phyloP scores from a whole-genome alignment of 1,284 basidiomycete genomes.

The Leccinum laetum region DNA sequence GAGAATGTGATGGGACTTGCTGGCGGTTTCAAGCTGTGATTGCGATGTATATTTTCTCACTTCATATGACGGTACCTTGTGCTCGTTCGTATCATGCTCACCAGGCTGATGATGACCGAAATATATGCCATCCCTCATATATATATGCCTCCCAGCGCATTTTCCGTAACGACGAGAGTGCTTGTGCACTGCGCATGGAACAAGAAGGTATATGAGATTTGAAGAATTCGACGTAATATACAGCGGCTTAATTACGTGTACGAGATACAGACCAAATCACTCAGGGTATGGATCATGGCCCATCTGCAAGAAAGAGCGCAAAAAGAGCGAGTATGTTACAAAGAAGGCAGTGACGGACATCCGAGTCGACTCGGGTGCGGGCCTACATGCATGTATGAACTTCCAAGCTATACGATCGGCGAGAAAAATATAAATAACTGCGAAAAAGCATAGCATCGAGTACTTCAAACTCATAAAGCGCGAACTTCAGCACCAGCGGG shows the following conservation, averaged over 20 bases:
- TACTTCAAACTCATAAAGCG: neutral
- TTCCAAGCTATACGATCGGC: neutral
- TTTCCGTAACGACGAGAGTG: neutral
- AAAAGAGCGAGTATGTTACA: too few species aligned
- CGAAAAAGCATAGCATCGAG: neutral
- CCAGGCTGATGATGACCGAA: neutral
- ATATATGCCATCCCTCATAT: neutral
- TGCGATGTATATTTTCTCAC: neutral
- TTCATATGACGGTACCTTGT: neutral
- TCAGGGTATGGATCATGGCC: too few species aligned
- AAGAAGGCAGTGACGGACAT: too few species aligned
- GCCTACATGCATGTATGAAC: too few species aligned
- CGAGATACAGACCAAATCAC: too few species aligned
- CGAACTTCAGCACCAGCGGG: neutral
- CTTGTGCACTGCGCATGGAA: too few species aligned
- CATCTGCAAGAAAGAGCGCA: too few species aligned
- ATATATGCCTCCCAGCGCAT: too few species aligned
- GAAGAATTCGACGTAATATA: too few species aligned
- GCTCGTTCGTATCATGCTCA: neutral
- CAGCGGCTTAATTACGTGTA: too few species aligned
- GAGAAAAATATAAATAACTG: neutral
- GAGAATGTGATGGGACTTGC: slow-evolving; percentile 51
- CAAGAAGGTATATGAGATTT: too few species aligned
- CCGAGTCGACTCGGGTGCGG: too few species aligned
- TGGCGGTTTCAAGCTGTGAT: slow-evolving; percentile 39